Conservation (phyloP, 1,139 yeast species). For the Tardiomyces depauwii region DNA sequence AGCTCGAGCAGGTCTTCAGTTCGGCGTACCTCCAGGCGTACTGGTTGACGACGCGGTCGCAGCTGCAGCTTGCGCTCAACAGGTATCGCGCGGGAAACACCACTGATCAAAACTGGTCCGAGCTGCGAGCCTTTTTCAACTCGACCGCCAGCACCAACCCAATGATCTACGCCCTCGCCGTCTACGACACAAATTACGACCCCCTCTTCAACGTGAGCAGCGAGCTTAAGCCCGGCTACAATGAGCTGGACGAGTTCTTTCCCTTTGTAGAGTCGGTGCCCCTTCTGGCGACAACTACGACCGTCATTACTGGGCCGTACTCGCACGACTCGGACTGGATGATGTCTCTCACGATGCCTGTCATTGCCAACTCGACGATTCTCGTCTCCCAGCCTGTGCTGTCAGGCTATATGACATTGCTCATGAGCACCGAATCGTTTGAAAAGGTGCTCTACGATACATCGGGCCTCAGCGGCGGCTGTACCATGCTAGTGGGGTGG, state of each 20-base stretch:
- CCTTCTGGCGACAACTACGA: slow-evolving; percentile 9
- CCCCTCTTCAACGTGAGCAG: slow-evolving; percentile 29
- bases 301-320: slow-evolving; percentile 23
- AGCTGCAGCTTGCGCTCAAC: slow-evolving; percentile 48
- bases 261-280: slow-evolving; percentile 1
- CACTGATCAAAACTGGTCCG: slow-evolving; percentile 36
- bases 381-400: slow-evolving; percentile 46
- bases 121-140: slow-evolving; percentile 40
- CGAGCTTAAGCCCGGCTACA: slow-evolving; percentile 4
- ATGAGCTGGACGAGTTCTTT: background rate
- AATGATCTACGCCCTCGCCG: slow-evolving; percentile 50
- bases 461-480: slow-evolving; percentile 30
- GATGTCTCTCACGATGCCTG: slow-evolving; percentile 56
- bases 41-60: slow-evolving; percentile 54
- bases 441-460: slow-evolving; percentile 40
- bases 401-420: slow-evolving; percentile 62
- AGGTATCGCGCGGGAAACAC: slow-evolving; percentile 66
- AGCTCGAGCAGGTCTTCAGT: slow-evolving; percentile 56
- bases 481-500: slow-evolving; percentile 29
- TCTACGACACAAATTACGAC: slow-evolving; percentile 46
- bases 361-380: slow-evolving; percentile 63
- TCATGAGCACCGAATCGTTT: slow-evolving; percentile 48
- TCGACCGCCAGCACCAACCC: slow-evolving; percentile 36
- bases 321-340: slow-evolving; percentile 14
- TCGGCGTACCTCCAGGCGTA: slow-evolving; percentile 57